Base-by-base conservation (phyloP, 2,329 filamentous ascomycete species). In the Rosellinia necatrix region DNA sequence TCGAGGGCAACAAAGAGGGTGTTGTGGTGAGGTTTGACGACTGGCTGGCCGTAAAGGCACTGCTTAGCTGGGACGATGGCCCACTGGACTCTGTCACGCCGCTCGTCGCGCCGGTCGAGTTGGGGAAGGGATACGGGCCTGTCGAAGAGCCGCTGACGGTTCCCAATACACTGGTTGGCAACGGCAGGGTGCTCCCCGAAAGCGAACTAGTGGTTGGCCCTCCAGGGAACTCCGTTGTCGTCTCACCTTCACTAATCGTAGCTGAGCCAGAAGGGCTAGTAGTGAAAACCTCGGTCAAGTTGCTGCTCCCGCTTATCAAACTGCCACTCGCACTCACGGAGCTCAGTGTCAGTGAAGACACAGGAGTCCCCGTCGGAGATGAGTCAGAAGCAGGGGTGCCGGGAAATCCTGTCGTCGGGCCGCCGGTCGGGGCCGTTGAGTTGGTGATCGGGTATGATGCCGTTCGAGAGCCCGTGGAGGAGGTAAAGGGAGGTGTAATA, bases 401-500 rank as follows among this genome's bases (percentile, higher is more conserved):
- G 5, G 56, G 32, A 21, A 29, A 6, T 21, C 51, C 58, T 3
- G 57, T 63, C 2, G 57, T 63, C 2, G 64, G 54, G 12, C 52
- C 56, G 17, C 37, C 6, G 2, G 53, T 59, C 24, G 49, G 6
- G 9, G 22, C 3, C 19, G 60, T 64, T 21, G 49, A 61, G 52
- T 64, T 64, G n/a, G 54, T 49, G 13, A 59, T 21, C 5, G 59
- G 59, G 49, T 64, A 66, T 5, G 62, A 53, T 15, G 35, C 43
- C 13, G 50, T 58, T 49, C 41, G 54, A 37, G 56, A 63, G 25
- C 35, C 22, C 21, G 38, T 60, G 5, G n/a, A 10, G 9, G 49
- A 44, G 7, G 46, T 42, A 15, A 52, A 15, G n/a, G 54, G n/a
- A 15, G 22, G 6, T 17, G 22, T 5, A 4, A 25, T 53, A 38